These are phyloP conservation scores for Neoarthrinium moseri DNA, from an alignment of 2,329 filamentous ascomycete species.

Conservation along the genomic window DNA sequence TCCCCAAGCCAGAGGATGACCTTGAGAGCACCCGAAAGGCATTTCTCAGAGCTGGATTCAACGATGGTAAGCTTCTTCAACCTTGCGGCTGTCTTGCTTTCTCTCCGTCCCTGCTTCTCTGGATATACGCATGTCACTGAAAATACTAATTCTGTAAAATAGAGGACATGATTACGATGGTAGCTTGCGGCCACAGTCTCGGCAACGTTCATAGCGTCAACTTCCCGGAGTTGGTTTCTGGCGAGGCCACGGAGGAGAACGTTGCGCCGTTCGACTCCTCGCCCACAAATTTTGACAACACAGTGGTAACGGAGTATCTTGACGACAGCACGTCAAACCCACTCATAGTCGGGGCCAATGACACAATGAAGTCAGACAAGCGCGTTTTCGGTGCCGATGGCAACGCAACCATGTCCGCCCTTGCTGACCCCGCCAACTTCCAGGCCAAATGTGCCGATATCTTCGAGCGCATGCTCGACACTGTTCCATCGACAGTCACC, in stretches of 20 bases:
- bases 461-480: slow-evolving; percentile 34
- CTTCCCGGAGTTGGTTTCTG: slow-evolving; percentile 36
- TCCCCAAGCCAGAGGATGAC: slow-evolving; percentile 28
- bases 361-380: slow-evolving; percentile 38
- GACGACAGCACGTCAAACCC: slow-evolving; percentile 39
- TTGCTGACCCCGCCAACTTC: slow-evolving; percentile 37
- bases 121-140: too few relatives aligned
- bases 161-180: slow-evolving; percentile 33
- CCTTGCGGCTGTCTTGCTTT: background rate
- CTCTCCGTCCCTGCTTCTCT: too few relatives aligned
- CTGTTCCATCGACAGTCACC: slow-evolving; percentile 27
- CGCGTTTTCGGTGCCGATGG: slow-evolving; percentile 42
- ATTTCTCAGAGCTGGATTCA: slow-evolving; percentile 30
- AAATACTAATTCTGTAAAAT: too few relatives aligned
- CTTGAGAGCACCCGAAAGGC: slow-evolving; percentile 21
- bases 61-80: slow-evolving; percentile 12
- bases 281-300: slow-evolving; percentile 37
- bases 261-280: slow-evolving; percentile 26
- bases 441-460: slow-evolving; percentile 26
- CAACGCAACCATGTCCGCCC: slow-evolving; percentile 38
- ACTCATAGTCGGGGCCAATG: slow-evolving; percentile 37
- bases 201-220: slow-evolving; percentile 42
- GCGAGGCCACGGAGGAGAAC: slow-evolving; percentile 31
- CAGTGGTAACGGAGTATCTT: slow-evolving; percentile 41
- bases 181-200: slow-evolving; percentile 33